phyloP scores from a whole-genome alignment of 2,329 filamentous ascomycete species.

The Dryadomyces quercivorus region DNA sequence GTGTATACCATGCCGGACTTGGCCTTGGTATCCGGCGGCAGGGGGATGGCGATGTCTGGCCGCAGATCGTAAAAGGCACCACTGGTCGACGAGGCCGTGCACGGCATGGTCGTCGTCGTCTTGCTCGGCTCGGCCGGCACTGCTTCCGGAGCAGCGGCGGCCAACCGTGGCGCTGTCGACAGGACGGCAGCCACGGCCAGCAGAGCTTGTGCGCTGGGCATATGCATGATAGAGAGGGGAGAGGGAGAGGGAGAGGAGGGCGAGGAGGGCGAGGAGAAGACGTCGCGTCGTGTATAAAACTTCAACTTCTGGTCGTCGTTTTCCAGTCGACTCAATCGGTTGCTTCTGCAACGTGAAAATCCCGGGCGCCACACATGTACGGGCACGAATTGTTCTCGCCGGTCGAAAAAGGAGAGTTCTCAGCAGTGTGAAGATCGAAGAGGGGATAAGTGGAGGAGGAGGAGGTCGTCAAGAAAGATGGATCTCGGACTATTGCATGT shows the following conservation, averaged over 20 bases:
- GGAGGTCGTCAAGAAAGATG: too few species aligned
- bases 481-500: too few species aligned
- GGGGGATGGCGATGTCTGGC: constrained; percentile 35
- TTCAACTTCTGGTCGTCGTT: too few species aligned
- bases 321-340: too few species aligned
- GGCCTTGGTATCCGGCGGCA: constrained; percentile 29
- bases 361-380: too few species aligned
- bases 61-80: constrained; percentile 49
- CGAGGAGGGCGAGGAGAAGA: background rate
- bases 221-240: background rate
- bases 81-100: constrained; percentile 42
- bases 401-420: too few species aligned
- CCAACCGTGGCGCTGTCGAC: background rate
- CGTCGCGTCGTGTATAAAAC: background rate
- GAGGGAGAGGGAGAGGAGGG: background rate
- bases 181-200: constrained; percentile 4
- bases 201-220: background rate
- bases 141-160: background rate
- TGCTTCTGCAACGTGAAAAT: too few species aligned
- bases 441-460: too few species aligned
- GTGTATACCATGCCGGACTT: constrained; percentile 28
- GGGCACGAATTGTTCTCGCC: too few species aligned
- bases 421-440: too few species aligned
- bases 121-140: constrained; percentile 5
- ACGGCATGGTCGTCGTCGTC: constrained; percentile 31